Evolutionary conservation across 352 stramenopile species (phyloP), one percentile per base, ranked within the genome.

Genomic region (Aphanomyces cochlioides): DNA sequence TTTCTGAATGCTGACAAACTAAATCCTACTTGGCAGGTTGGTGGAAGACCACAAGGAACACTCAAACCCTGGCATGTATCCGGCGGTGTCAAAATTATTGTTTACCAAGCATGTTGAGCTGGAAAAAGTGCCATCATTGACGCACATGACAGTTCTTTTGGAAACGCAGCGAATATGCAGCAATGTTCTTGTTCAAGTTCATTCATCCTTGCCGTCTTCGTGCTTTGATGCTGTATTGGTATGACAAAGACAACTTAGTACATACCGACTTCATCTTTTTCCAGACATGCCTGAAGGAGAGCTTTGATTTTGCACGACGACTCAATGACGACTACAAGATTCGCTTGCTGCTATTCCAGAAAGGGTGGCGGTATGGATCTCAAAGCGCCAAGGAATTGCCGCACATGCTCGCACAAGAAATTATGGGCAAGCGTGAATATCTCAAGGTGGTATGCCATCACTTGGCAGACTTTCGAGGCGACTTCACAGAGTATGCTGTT

Each of bases 361-460:
- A 56, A 6, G 63, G 37, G 5, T 69, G 63, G 63, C 63, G 63
- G 15, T 69, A 69, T n/a, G 63, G 63, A 15, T 47, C n/a, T 37
- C 47, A 58, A 12, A 47, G 28, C 6, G 63, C 47, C 41, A 50
- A 54, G 13, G 68, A 72, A 47, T 67, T 90, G 28, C 84, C 85
- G 0, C 90, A 84, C 65, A 69, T 93, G 58, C 47, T 93, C 43
- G 77, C 78, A 5, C 86, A 93, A 38, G 86, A 93, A 78, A 81
- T 93, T 8, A 53, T 87, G 34, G 86, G 86, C 47, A 93, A 92
- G 72, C 78, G 84, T 7, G 82, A 89, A 72, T 93, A 90, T 64
- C 61, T 90, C 1, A 85, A 89, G 28, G 83, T 92, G 36, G 67
- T 92, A 7, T 85, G 89, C 12, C 68, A 78, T 39, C 71, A 85